phyloP scores from a whole-genome alignment of 768 basidiomycete species.

The Mycena belliarum region DNA sequence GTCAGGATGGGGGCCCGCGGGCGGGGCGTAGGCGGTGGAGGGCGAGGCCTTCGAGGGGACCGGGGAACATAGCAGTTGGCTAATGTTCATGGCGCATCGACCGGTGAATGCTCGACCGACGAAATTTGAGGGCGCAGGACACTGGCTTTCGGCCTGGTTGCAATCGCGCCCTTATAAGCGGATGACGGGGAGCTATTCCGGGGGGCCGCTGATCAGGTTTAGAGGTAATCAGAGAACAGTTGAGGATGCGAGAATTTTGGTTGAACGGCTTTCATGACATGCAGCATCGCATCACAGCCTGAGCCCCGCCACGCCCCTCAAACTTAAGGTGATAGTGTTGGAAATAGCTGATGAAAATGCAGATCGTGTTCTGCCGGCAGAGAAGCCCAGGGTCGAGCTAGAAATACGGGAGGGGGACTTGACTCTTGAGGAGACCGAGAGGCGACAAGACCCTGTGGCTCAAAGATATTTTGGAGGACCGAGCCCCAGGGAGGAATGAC shows the following conservation, averaged over 20 bases:
- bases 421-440: background rate
- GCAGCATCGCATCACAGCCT: background rate
- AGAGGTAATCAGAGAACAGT: conserved; percentile 17
- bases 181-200: background rate
- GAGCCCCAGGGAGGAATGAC: conserved; percentile 13
- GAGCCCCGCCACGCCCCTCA: conserved; percentile 19
- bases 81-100: conserved; percentile 18
- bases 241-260: conserved; percentile 9
- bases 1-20: background rate
- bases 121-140: too few relatives aligned
- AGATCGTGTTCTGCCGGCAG: conserved; percentile 2
- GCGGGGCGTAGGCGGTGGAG: background rate
- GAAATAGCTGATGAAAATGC: conserved; percentile 11
- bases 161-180: conserved; percentile 9
- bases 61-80: conserved; percentile 17
- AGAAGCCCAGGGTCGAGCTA: conserved; percentile 13
- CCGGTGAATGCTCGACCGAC: too few relatives aligned
- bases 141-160: background rate
- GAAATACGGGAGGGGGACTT: conserved; percentile 5
- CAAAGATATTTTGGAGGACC: background rate
- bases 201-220: conserved; percentile 8
- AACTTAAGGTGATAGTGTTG: conserved; percentile 14
- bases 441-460: background rate
- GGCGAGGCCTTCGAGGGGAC: conserved; percentile 2
- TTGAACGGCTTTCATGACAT: conserved; percentile 13